These are phyloP conservation scores for Termitomyces sp. DNA, from an alignment of 768 basidiomycete genomes.

Conservation along the genomic window DNA sequence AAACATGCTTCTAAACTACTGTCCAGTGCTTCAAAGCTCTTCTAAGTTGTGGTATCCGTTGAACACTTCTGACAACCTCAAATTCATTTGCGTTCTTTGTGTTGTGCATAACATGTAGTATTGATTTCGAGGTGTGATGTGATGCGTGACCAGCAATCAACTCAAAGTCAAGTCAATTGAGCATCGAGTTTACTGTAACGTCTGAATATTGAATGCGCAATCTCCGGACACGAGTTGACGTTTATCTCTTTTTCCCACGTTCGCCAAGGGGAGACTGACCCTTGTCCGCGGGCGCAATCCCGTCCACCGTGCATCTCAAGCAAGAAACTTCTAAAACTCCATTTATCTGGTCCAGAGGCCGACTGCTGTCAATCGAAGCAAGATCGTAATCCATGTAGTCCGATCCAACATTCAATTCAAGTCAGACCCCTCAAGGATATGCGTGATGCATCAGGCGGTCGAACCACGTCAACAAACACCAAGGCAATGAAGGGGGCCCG, in stretches of 20 bases:
- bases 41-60: neutral
- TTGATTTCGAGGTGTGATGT: neutral
- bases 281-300: neutral
- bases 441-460: neutral
- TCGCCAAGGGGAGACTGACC: neutral
- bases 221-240: neutral
- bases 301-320: neutral
- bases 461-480: constrained; percentile 6
- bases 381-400: neutral
- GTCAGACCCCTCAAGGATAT: neutral
- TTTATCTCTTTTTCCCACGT: no score
- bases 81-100: no score
- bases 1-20: neutral
- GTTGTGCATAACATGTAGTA: no score
- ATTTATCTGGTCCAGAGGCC: neutral
- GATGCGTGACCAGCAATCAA: neutral
- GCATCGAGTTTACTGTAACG: neutral
- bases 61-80: neutral
- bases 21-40: constrained; percentile 6
- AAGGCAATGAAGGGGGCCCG: neutral
- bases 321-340: neutral
- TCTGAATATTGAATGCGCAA: neutral
- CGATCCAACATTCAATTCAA: neutral
- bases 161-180: neutral
- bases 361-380: neutral